Conservation (phyloP, 257 asterid species). For the Mentha longifolia region DNA sequence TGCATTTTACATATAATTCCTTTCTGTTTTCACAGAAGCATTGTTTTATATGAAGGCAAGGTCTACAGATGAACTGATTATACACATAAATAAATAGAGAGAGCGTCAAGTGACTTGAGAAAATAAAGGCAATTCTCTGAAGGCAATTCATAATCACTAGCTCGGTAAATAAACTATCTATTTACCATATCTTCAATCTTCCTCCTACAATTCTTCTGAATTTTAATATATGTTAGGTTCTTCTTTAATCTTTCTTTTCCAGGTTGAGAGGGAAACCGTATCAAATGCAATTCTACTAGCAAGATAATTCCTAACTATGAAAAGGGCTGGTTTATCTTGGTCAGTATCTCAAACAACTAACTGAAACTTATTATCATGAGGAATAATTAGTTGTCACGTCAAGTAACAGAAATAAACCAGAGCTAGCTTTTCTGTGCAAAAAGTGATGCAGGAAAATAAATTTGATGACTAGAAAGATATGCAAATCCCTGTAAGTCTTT, state of each 20-base stretch:
- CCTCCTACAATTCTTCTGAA: conserved; percentile 24
- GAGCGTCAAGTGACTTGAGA: conserved; percentile 3
- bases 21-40: neutral
- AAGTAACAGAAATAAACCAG: conserved; percentile 9
- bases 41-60: neutral
- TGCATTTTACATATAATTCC: neutral
- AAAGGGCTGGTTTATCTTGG: conserved; percentile 16
- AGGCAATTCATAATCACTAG: conserved; percentile 1
- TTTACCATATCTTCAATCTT: neutral
- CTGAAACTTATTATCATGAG: neutral
- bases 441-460: no score
- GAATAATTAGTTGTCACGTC: conserved; percentile 7
- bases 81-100: neutral
- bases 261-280: neutral
- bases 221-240: neutral
- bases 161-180: conserved; percentile 5
- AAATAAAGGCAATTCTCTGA: conserved; percentile 26
- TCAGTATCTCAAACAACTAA: neutral
- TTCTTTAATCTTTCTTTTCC: neutral
- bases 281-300: neutral
- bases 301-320: conserved; percentile 5
- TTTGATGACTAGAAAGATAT: conserved; percentile 8
- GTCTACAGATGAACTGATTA: neutral
- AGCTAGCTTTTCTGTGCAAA: no score
- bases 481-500: conserved; percentile 6